These are phyloP conservation scores for Thinopyrum elongatum DNA, from an alignment of 176 grass and related monocot species.

Conservation along the genomic window DNA sequence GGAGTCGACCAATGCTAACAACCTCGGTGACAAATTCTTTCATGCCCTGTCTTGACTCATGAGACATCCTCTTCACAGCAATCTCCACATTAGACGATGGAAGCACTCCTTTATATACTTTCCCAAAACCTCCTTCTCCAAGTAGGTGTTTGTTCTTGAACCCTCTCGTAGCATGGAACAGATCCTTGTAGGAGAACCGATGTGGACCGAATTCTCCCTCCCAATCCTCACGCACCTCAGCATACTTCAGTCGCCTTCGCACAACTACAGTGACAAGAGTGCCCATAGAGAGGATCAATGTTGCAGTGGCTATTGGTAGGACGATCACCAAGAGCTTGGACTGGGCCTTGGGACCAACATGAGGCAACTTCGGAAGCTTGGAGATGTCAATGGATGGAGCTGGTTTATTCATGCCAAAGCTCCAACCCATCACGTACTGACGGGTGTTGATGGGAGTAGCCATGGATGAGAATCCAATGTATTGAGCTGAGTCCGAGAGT, in stretches of 20 bases:
- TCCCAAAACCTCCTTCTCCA: not conserved
- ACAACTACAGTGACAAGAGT: not conserved
- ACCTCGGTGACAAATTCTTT: not conserved
- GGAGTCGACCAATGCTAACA: not conserved
- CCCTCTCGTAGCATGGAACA: not conserved
- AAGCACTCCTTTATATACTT: not conserved
- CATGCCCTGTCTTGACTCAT: not conserved
- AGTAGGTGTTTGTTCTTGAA: not conserved
- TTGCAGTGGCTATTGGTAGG: not conserved
- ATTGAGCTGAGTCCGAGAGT: not conserved
- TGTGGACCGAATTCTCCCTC: not conserved
- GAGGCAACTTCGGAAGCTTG: not conserved
- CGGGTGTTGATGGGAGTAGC: not conserved
- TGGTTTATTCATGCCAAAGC: not conserved
- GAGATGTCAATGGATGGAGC: conserved; percentile 2
- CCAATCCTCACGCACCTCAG: not conserved
- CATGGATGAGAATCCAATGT: not conserved
- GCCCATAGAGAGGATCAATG: not conserved
- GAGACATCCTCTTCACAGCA: not conserved
- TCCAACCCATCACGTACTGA: not conserved
- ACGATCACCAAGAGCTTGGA: not conserved
- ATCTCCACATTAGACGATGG: not conserved
- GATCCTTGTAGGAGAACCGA: not conserved
- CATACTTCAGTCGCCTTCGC: not conserved
- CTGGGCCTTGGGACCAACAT: not conserved